Evolutionary conservation across 202 grass and related monocot genomes (phyloP).

Genomic region (Musa balbisiana): DNA sequence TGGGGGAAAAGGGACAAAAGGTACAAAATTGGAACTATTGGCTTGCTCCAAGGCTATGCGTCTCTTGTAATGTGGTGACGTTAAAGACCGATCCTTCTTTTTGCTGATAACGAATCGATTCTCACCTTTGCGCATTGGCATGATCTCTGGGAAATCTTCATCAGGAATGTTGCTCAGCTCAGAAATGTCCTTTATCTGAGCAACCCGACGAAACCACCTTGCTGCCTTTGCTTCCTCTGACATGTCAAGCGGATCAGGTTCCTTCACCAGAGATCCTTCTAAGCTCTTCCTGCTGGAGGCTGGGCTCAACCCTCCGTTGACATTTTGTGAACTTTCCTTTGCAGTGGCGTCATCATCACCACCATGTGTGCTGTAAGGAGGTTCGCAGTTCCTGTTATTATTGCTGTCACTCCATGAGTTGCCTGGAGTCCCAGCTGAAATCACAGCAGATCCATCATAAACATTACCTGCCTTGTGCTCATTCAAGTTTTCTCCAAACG

Average conservation of each 20-base stretch:
- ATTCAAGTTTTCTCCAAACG: slow-evolving; percentile 20
- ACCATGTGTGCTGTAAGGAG: slow-evolving; percentile 11
- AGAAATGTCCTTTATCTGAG: slow-evolving; percentile 91
- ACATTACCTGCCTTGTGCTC: neutral
- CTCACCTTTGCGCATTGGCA: slow-evolving; percentile 89
- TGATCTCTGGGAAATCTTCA: slow-evolving; percentile 58
- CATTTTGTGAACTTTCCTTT: slow-evolving; percentile 25
- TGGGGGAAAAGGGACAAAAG: slow-evolving; percentile 86
- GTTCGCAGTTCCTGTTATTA: slow-evolving; percentile 18
- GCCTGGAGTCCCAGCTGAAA: slow-evolving; percentile 32
- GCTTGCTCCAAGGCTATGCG: slow-evolving; percentile 57
- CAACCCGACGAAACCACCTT: slow-evolving; percentile 92
- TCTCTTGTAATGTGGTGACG: slow-evolving; percentile 74
- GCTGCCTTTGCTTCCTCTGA: slow-evolving; percentile 94
- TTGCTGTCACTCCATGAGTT: slow-evolving; percentile 25
- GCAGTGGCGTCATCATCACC: slow-evolving; percentile 2
- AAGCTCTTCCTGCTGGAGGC: slow-evolving; percentile 48
- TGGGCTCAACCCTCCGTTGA: slow-evolving; percentile 25
- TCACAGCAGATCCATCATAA: neutral
- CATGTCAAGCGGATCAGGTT: slow-evolving; percentile 89
- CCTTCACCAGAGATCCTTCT: slow-evolving; percentile 70
- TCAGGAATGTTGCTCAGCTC: slow-evolving; percentile 80
- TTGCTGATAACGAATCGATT: slow-evolving; percentile 88
- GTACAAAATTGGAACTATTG: slow-evolving; percentile 59
- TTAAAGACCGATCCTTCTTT: slow-evolving; percentile 73